Evolutionary conservation across 257 asterid species (phyloP), one percentile per base, ranked within the genome.

Genomic region (Gentiana straminea): DNA sequence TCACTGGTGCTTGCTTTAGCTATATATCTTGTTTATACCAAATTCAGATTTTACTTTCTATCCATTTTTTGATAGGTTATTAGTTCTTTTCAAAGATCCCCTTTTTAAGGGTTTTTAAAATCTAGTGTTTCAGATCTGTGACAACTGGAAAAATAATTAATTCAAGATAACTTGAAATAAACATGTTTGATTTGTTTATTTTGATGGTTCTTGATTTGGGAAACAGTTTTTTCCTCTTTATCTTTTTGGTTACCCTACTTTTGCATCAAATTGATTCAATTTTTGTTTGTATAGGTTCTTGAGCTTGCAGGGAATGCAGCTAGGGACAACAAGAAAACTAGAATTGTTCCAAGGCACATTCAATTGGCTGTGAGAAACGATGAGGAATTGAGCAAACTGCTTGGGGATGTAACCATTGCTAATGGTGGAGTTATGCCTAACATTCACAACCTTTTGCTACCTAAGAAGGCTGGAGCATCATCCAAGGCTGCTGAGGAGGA

Each of bases 371-470:
- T 86, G 64, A 65, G 94, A 43, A 83, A 83, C 24, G 95, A 83
- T 3, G 93, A 83, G 38, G 93, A 86, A 10, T 49, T 86, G 13
- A 80, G 93, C 78, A 79, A 83, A 69, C 80, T 86, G 11, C 80
- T 86, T 3, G 86, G 93, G 0, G 95, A 83, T 59, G 95, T 83
- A 35, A 86, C 93, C 0, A 86, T 86, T 44, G 94, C 90, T 0
- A 84, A 86, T 13, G 94, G 88, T 0, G 94, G 94, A 9, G 86
- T 83, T 55, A 83, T 86, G 86, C 90, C 94, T 43, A 81, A 86
- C 72, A 86, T 83, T 55, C 93, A 83, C 80, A 84, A 83, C 61
- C 82, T 74, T 5, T 43, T 83, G 55, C 84, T 86, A 0, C 95
- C 93, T 0, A 82, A 86, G 83, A 82, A 82, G 64, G 55, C 80